Conservation (phyloP, 1,284 basidiomycete species). For the Bondarzewia mesenterica region DNA sequence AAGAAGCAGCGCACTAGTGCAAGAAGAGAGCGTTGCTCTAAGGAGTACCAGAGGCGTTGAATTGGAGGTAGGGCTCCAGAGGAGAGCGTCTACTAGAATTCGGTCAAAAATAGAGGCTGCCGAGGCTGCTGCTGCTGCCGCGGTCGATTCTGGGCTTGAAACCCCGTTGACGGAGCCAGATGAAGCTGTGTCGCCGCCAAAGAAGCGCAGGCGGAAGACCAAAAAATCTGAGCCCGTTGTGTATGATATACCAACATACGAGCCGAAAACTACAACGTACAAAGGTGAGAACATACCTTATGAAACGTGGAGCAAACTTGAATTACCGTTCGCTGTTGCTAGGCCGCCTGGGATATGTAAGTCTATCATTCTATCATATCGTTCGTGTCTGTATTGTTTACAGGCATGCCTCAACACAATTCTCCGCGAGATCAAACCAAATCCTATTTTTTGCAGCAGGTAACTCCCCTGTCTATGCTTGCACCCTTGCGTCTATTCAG, state of each 20-base stretch:
- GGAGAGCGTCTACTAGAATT: slow-evolving; percentile 3
- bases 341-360: slow-evolving; percentile 47
- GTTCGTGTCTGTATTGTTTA: slow-evolving; percentile 24
- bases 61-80: not conserved
- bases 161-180: slow-evolving; percentile 8
- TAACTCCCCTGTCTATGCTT: slow-evolving; percentile 26
- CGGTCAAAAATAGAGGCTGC: not conserved
- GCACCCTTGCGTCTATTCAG: not conserved
- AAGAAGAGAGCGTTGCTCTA: too few species aligned
- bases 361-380: slow-evolving; percentile 6
- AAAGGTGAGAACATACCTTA: slow-evolving; percentile 33
- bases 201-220: slow-evolving; percentile 32
- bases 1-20: too few species aligned
- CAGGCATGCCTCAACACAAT: slow-evolving; percentile 86
- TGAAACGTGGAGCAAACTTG: too few species aligned
- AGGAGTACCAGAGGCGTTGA: not conserved
- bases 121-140: not conserved
- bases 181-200: slow-evolving; percentile 17
- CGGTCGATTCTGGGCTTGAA: too few species aligned
- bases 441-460: slow-evolving; percentile 69
- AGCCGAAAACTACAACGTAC: slow-evolving; percentile 56
- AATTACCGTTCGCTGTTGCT: too few species aligned
- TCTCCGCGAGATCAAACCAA: slow-evolving; percentile 62
- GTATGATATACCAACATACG: slow-evolving; percentile 67
- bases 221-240: slow-evolving; percentile 47